These are phyloP conservation scores for Fagus crenata DNA, from an alignment of 306 rosid species.

Conservation along the genomic window DNA sequence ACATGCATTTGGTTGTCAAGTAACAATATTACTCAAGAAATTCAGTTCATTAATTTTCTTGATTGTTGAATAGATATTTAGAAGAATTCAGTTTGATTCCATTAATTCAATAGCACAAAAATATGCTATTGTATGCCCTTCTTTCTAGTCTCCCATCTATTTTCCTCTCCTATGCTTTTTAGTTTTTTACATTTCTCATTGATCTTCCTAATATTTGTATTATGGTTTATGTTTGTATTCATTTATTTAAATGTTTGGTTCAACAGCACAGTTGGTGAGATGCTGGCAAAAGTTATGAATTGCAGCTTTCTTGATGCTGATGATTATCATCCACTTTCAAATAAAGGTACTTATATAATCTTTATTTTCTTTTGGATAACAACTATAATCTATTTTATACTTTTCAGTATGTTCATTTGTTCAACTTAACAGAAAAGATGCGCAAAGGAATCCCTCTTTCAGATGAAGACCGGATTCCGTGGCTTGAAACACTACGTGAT, in stretches of 20 bases:
- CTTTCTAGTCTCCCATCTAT: not conserved
- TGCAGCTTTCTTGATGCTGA: slow-evolving; percentile 77
- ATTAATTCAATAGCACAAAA: not conserved
- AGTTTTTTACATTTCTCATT: not conserved
- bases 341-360: slow-evolving; percentile 51
- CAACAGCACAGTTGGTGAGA: slow-evolving; percentile 72
- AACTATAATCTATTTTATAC: not conserved
- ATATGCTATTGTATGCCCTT: not conserved
- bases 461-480: slow-evolving; percentile 73
- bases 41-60: not conserved
- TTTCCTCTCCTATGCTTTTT: not conserved
- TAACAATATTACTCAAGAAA: not conserved
- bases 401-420: not conserved
- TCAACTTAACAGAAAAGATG: slow-evolving; percentile 65
- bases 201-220: not conserved
- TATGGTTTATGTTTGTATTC: not conserved
- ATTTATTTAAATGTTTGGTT: slow-evolving; percentile 18
- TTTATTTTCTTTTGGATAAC: not conserved
- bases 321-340: slow-evolving; percentile 75
- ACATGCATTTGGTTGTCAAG: not conserved
- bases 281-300: slow-evolving; percentile 52
- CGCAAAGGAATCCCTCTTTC: slow-evolving; percentile 66
- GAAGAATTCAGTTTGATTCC: not conserved
- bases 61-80: not conserved
- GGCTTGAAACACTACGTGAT: slow-evolving; percentile 69